Evolutionary conservation across 176 grass and related monocot genomes (phyloP), one percentile per base, ranked within the genome.

Genomic region (Musa acuminata): DNA sequence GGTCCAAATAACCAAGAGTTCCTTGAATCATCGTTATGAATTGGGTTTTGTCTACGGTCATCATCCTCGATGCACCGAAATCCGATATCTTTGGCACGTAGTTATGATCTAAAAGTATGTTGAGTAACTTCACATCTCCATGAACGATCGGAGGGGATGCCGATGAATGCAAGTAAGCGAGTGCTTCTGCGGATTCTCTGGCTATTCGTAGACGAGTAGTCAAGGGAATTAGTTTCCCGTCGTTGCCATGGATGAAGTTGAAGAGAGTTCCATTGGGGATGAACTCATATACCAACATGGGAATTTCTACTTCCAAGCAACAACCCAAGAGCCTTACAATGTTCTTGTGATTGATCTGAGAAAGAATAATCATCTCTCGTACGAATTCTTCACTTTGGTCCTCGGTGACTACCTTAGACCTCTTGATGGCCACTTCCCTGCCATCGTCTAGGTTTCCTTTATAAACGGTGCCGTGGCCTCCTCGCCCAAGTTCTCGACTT

Each of bases 281-380:
- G 8, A 73, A 91, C 67, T 91, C 85, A 8, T 91, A 91, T 12
- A 91, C 82, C 0, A 91, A 35, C 82, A 91, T 87, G 1, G 88
- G 85, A 13, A 91, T 75, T 76, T 87, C 76, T 1, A 91, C 85
- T 20, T 91, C 88, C 11, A 91, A 83, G 78, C 88, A 91, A 53
- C 89, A 91, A 26, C 89, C 89, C 2, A 91, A 82, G 12, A 91
- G 80, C 72, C 80, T 91, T 29, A 87, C 82, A 0, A 85, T 82
- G 52, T 87, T 91, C 69, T 64, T 91, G 53, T 91, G 89, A 62
- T 91, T 91, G 69, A 91, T 83, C 54, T 91, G 89, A 13, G 85
- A 81, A 57, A 91, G 77, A 64, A 91, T 87, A 19, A 85, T 50
- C 78, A 91, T 83, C 35, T 91, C 89, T 25, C 72, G 87, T 0